These are phyloP conservation scores for Pseudogymnoascus sp. DNA, from an alignment of 2,329 filamentous ascomycete genomes.

Conservation along the genomic window DNA sequence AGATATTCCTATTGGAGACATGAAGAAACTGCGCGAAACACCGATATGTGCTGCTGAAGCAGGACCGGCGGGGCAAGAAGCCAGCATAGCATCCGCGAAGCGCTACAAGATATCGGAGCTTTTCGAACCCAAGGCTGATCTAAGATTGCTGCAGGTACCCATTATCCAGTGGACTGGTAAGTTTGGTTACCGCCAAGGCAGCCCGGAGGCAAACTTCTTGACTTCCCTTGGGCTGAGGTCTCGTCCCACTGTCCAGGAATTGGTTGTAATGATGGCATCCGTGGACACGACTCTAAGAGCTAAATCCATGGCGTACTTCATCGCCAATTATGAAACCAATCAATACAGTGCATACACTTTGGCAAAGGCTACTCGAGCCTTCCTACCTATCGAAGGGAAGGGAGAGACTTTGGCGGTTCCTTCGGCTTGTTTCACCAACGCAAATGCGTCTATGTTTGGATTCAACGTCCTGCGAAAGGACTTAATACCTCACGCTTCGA, in stretches of 20 bases:
- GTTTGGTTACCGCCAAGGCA: slow-evolving; percentile 53
- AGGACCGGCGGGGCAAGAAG: slow-evolving; percentile 47
- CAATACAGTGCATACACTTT: slow-evolving; percentile 62
- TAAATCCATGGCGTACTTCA: slow-evolving; percentile 72
- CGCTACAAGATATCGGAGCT: slow-evolving; percentile 70
- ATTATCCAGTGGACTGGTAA: slow-evolving; percentile 74
- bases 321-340: slow-evolving; percentile 70
- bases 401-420: slow-evolving; percentile 60
- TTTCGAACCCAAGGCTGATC: slow-evolving; percentile 66
- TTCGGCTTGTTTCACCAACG: slow-evolving; percentile 74
- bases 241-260: slow-evolving; percentile 62
- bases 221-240: slow-evolving; percentile 62
- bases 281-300: slow-evolving; percentile 51
- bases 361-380: slow-evolving; percentile 45
- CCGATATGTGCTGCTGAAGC: slow-evolving; percentile 75
- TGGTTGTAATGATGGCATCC: slow-evolving; percentile 71
- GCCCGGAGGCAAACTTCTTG: slow-evolving; percentile 69
- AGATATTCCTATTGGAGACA: slow-evolving; percentile 78
- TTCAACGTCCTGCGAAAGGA: slow-evolving; percentile 71
- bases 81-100: slow-evolving; percentile 41
- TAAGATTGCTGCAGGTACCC: slow-evolving; percentile 64
- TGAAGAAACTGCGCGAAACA: slow-evolving; percentile 68
- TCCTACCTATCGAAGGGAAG: slow-evolving; percentile 68
- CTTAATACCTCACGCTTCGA: slow-evolving; percentile 69
- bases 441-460: slow-evolving; percentile 65